Conservation (phyloP, 2,329 filamentous ascomycete species). For the Pseudogymnoascus sp. region DNA sequence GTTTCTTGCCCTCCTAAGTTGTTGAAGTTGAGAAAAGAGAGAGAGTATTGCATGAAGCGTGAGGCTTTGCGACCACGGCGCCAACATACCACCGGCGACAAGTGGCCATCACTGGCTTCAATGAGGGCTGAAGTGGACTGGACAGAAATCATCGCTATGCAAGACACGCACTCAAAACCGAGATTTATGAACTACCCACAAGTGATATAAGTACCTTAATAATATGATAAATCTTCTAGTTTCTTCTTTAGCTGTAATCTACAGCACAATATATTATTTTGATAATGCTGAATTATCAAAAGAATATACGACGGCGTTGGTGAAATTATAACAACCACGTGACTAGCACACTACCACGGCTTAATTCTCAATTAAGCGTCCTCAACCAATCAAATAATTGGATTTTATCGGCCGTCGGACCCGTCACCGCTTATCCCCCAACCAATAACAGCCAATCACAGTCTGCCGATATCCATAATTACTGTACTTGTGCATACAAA, state of each 20-base stretch:
- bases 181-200: too few relatives aligned
- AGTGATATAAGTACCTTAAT: too few relatives aligned
- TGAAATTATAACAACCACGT: neutral
- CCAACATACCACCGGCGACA: too few relatives aligned
- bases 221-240: too few relatives aligned
- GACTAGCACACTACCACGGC: neutral
- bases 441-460: neutral
- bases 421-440: neutral
- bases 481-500: neutral
- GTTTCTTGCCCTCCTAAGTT: neutral
- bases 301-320: neutral
- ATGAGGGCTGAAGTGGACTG: too few relatives aligned
- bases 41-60: too few relatives aligned
- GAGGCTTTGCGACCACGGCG: too few relatives aligned
- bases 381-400: neutral
- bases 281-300: neutral
- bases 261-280: neutral
- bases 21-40: too few relatives aligned
- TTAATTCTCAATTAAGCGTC: neutral
- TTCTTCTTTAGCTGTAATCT: too few relatives aligned
- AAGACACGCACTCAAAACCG: too few relatives aligned
- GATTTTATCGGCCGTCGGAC: neutral
- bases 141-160: too few relatives aligned
- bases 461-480: neutral
- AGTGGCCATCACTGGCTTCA: too few relatives aligned